phyloP scores from a whole-genome alignment of 2,329 filamentous ascomycete genomes.

The Graphilbum ipis-grandicollis region DNA sequence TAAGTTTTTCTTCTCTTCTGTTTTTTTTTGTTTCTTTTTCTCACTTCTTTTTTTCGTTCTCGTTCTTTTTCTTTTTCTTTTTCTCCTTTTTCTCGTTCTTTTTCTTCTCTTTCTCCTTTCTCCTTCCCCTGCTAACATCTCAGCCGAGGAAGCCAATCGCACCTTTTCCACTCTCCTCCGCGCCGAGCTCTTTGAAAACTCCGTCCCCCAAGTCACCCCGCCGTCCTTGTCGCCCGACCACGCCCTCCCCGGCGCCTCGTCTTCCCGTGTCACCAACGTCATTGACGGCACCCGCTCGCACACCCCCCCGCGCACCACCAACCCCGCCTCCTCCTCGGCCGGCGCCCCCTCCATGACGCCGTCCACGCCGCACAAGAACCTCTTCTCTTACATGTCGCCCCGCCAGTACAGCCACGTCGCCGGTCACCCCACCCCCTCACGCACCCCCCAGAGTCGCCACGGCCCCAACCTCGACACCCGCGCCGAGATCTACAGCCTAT shows the following conservation, averaged over 20 bases:
- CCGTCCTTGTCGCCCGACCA: slow-evolving; percentile 44
- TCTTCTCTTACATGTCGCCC: slow-evolving; percentile 81
- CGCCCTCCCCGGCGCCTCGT: slow-evolving; percentile 26
- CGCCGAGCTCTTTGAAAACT: slow-evolving; percentile 80
- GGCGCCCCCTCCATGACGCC: slow-evolving; percentile 67
- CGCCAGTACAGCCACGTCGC: slow-evolving; percentile 50
- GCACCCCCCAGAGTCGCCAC: slow-evolving; percentile 76
- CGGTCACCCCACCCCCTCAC: slow-evolving; percentile 74
- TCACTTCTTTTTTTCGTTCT: background rate
- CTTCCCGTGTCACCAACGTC: slow-evolving; percentile 36
- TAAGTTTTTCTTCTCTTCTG: slow-evolving; percentile 24
- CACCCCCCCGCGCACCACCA: slow-evolving; percentile 46
- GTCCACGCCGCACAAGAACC: slow-evolving; percentile 91
- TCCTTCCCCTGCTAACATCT: background rate
- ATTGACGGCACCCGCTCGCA: slow-evolving; percentile 55
- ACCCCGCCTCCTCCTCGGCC: slow-evolving; percentile 5
- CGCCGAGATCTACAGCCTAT: slow-evolving; percentile 89
- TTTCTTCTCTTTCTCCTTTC: background rate
- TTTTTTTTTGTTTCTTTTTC: no score
- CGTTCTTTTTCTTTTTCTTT: background rate
- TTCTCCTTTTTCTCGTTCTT: background rate
- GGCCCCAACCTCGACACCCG: slow-evolving; percentile 76
- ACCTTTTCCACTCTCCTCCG: slow-evolving; percentile 80
- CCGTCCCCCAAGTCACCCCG: slow-evolving; percentile 65
- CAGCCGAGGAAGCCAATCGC: slow-evolving; percentile 83